phyloP scores from a whole-genome alignment of 768 basidiomycete genomes.

The Stropharia rugosoannulata region DNA sequence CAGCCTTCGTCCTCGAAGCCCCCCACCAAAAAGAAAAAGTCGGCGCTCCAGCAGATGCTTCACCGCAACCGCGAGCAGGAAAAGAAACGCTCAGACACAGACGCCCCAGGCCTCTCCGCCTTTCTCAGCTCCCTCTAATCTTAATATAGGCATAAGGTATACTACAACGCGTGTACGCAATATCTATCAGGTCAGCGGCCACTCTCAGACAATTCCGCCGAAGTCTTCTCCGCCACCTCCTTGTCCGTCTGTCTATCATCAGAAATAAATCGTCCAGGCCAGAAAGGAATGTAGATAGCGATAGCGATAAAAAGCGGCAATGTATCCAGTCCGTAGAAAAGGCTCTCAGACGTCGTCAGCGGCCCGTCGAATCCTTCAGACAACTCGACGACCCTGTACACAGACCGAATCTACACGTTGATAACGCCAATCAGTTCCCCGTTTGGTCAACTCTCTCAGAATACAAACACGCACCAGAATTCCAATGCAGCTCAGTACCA shows the following conservation, averaged over 20 bases:
- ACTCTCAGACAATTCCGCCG: neutral
- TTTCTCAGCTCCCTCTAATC: constrained; percentile 46
- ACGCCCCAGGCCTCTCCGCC: constrained; percentile 45
- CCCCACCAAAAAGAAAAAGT: constrained; percentile 46
- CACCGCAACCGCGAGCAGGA: constrained; percentile 57
- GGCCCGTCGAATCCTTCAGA: constrained; percentile 61
- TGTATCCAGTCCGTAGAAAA: constrained; percentile 67
- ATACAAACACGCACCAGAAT: constrained; percentile 48
- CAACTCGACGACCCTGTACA: constrained; percentile 58
- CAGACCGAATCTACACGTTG: constrained; percentile 55
- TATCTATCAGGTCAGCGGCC: neutral
- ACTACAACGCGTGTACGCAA: neutral
- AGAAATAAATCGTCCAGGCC: constrained; percentile 61
- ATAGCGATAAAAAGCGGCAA: constrained; percentile 66
- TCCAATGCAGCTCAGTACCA: constrained; percentile 57
- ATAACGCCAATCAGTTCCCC: neutral
- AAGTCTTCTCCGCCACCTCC: neutral
- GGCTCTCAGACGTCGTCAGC: constrained; percentile 55
- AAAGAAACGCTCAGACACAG: constrained; percentile 31
- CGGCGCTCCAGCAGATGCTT: constrained; percentile 62
- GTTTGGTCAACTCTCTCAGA: neutral
- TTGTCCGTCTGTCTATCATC: constrained; percentile 41
- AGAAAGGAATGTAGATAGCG: constrained; percentile 54
- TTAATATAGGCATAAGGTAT: neutral
- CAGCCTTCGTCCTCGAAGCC: constrained; percentile 23